These are phyloP conservation scores for Arthrobotrys musiformis DNA, from an alignment of 2,329 filamentous ascomycete genomes.

Conservation along the genomic window DNA sequence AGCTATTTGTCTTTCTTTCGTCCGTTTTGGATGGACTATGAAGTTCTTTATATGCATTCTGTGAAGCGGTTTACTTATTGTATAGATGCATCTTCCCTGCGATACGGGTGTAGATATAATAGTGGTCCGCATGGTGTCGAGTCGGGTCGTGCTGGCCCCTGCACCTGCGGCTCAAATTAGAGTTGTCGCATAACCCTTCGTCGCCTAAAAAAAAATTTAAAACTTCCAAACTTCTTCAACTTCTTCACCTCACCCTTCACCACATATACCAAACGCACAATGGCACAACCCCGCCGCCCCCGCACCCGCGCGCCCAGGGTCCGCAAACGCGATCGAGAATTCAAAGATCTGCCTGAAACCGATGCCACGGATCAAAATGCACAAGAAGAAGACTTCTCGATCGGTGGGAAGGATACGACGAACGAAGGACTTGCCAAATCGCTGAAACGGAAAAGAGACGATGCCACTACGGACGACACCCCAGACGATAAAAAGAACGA, in stretches of 20 bases:
- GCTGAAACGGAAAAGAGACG: conserved; percentile 40
- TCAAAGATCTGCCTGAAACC: conserved; percentile 32
- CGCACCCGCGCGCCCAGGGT: conserved; percentile 20
- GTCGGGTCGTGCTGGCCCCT: background rate
- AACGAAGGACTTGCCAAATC: conserved; percentile 37
- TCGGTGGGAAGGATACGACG: conserved; percentile 29
- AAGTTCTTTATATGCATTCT: too few relatives aligned
- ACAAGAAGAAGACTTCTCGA: conserved; percentile 24
- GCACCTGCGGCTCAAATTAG: background rate
- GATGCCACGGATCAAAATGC: background rate
- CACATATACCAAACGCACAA: background rate
- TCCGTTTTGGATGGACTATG: too few relatives aligned
- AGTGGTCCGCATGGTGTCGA: too few relatives aligned
- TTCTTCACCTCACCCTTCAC: background rate
- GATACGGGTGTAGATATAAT: too few relatives aligned
- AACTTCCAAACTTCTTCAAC: conserved; percentile 4
- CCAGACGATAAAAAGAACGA: background rate
- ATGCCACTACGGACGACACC: background rate
- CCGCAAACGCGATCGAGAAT: conserved; percentile 23
- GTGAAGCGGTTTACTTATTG: background rate
- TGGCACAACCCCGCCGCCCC: conserved; percentile 17
- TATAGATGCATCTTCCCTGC: background rate
- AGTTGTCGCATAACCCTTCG: background rate
- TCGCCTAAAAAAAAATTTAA: conserved; percentile 38
- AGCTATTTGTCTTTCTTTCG: background rate